phyloP scores from a whole-genome alignment of 257 asterid genomes.

The Solanum piurae region DNA sequence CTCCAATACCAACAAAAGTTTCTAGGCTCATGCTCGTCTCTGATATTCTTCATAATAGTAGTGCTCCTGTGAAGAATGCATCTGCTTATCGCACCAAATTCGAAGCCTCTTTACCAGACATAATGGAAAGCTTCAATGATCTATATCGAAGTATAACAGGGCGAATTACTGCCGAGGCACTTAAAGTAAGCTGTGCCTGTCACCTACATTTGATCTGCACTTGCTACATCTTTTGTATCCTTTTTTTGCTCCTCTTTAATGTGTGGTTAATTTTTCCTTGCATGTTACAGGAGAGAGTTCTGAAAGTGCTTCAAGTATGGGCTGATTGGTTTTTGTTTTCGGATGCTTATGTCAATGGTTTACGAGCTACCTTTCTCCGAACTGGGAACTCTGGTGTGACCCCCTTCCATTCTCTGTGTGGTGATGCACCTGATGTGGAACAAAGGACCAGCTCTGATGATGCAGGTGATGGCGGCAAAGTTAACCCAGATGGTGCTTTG shows the following conservation, averaged over 20 bases:
- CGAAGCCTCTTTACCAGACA: conserved; percentile 78
- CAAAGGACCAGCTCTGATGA: conserved; percentile 48
- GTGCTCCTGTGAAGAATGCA: conserved; percentile 92
- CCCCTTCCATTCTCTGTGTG: conserved; percentile 81
- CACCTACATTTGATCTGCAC: neutral
- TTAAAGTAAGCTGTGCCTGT: conserved; percentile 40
- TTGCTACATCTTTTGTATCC: neutral
- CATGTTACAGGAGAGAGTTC: conserved; percentile 64
- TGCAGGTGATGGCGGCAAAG: conserved; percentile 29
- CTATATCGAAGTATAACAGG: conserved; percentile 90
- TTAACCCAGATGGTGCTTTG: conserved; percentile 72
- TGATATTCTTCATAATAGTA: conserved; percentile 93
- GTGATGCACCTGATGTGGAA: conserved; percentile 80
- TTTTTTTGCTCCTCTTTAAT: neutral
- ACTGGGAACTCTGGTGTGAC: conserved; percentile 70
- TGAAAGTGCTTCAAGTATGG: conserved; percentile 94
- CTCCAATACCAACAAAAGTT: conserved; percentile 95
- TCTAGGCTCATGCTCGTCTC: conserved; percentile 99
- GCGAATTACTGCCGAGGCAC: conserved; percentile 92
- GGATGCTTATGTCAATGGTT: conserved; percentile 85
- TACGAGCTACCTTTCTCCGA: conserved; percentile 88
- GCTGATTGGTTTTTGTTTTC: conserved; percentile 92
- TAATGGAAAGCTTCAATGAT: conserved; percentile 93
- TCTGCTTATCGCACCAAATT: conserved; percentile 94
- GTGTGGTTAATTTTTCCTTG: conserved; percentile 5